Evolutionary conservation across 192 early-diverging fungal genomes (phyloP), one percentile per base, ranked within the genome.

Genomic region (Rhizophlyctis rosea): DNA sequence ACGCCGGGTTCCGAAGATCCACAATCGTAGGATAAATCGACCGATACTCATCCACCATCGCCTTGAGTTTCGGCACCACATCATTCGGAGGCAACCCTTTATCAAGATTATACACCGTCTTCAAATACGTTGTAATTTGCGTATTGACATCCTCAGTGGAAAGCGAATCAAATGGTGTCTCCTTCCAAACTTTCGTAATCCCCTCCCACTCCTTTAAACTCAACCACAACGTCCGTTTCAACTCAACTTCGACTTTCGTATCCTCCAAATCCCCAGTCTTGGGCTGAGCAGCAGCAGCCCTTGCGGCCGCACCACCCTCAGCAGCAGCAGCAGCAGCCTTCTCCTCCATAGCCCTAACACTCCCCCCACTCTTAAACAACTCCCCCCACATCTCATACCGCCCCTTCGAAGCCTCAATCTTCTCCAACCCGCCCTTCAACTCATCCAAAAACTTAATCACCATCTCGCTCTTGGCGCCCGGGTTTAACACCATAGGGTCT

Each of bases 21-120:
- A 85, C 78, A 51, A 85, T 85, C 3, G 83, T 85, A 0, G 75
- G 60, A 50, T 81, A 81, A 72, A 82, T 81, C 27, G 33, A 33
- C n/a, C 81, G 67, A 52, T 76, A 82, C 34, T 81, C 74, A 31
- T 85, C 81, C 9, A 85, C 80, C 68, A 76, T 71, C 4, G 61
- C 53, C 60, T 84, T 86, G 23, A 86, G 67, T 57, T 70, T 71
- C 14, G 84, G 84, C 7, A 86, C 84, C 27, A 86, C 81, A 34
- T 86, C 84, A 51, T 86, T 86, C 5, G 84, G 84, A n/a, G 84
- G 84, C 32, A 86, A 62, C 0, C 84, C 84, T 55, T 86, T 86
- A 66, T 86, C 84, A 18, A 86, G 71, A 21, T 62, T 68, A 62
- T 86, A 86, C 9, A 80, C 79, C 11, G 64, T 78, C 51, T 86